A percentile compares a stretch with the other conserved stretches of the same genome.
Conservation (phyloP, 768 basidiomycete species). For the Pleurotus sapidus region DNA sequence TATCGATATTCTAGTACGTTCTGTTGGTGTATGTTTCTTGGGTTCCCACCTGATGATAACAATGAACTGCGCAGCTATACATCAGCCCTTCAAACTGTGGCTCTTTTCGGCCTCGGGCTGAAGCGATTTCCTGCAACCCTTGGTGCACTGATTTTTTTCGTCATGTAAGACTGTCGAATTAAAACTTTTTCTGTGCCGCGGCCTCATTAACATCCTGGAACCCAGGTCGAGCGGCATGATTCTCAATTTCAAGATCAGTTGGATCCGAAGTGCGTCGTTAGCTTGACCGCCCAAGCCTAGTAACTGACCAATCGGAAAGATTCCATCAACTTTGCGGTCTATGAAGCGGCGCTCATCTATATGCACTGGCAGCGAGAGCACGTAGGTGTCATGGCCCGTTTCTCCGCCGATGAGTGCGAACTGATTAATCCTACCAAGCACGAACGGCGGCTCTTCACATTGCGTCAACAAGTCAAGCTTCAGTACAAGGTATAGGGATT, state of each 20-base stretch:
- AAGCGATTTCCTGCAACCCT: conserved; percentile 42
- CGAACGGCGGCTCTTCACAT: conserved; percentile 42
- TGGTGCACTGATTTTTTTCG: conserved; percentile 35
- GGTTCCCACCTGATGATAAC: conserved; percentile 11
- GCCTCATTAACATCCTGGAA: too few relatives aligned
- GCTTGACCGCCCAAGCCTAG: background rate
- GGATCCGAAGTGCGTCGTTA: conserved; percentile 2
- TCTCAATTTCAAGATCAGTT: conserved; percentile 3
- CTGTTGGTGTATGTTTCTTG: background rate
- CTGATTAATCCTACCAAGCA: conserved; percentile 23
- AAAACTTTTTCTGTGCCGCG: too few relatives aligned
- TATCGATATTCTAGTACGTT: conserved; percentile 42
- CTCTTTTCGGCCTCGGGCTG: conserved; percentile 47
- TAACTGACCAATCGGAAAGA: conserved; percentile 27
- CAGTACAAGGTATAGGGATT: conserved; percentile 10
- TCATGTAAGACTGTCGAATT: conserved; percentile 25
- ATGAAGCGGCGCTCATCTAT: conserved; percentile 76
- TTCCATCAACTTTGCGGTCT: conserved; percentile 72
- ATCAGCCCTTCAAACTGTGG: conserved; percentile 37
- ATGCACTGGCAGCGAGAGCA: conserved; percentile 25
- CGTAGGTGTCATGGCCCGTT: conserved; percentile 22
- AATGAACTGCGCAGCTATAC: conserved; percentile 17
- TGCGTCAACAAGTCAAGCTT: conserved; percentile 16
- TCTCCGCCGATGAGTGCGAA: conserved; percentile 19
- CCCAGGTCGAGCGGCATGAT: conserved; percentile 1